Base-by-base conservation (phyloP, 2,329 filamentous ascomycete species). In the Curvularia sp. region DNA sequence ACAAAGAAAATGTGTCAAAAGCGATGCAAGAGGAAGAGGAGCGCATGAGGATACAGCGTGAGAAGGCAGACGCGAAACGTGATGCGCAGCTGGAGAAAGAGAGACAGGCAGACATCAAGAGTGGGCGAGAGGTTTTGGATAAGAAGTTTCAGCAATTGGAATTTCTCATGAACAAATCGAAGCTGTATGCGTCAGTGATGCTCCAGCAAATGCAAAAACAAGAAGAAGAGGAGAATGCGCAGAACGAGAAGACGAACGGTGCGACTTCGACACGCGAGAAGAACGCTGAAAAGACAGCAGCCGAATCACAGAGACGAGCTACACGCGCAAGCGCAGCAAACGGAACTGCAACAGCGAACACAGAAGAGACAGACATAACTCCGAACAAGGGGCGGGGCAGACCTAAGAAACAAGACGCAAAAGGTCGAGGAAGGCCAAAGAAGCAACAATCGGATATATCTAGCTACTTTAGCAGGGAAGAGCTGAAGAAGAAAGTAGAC, bases 401-500 rank as follows among this genome's bases (percentile, higher is more conserved):
- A 44, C 71, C 77, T 5, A 81, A 79, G 70, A 77, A 75, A n/a
- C 66, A 71, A 49, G 69, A 67, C 10, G 30, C 35, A 5, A 50
- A 68, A 42, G 68, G 69, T 4, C 72, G 71, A 24, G 79, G 79
- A n/a, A 68, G 74, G 41, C 72, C 76, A 7, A 81, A 79, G 69
- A 77, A 75, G 15, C 67, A 72, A 47, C 69, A 66, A 73, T 61
- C 63, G 0, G 83, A 81, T 56, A 88, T 89, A 35, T 82, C 85
- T 0, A 83, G 81, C 60, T 89, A 85, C 66, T 85, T 89, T 70
- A 85, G 84, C 60, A 88, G 87, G 63, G 82, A 84, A 26, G 82
- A 88, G 31, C 67, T 88, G 28, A 73, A 85, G 56, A 80, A 83
- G 13, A 81, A 83, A 38, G 80, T 83, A 18, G 82, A 83, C 0